Conservation (phyloP, 140 eudicot genomes). For the Oenanthe javanica region DNA sequence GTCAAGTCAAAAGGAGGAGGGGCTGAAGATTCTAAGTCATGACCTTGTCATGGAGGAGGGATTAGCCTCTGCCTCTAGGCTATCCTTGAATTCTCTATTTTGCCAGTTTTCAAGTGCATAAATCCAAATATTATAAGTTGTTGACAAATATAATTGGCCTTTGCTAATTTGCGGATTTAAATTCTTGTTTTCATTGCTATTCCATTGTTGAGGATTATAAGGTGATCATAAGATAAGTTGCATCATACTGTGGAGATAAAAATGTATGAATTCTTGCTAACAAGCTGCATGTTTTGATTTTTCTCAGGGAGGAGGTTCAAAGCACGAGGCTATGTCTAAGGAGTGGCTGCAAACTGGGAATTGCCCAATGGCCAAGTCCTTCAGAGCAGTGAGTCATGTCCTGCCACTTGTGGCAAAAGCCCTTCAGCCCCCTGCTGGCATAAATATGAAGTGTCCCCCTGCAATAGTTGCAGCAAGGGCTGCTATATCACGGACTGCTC, state of each 20-base stretch:
- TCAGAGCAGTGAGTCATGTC: slow-evolving; percentile 58
- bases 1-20: not conserved
- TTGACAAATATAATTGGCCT: not conserved
- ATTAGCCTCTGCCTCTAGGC: not conserved
- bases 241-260: not conserved
- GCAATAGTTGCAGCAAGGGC: slow-evolving; percentile 84
- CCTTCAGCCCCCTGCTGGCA: slow-evolving; percentile 65
- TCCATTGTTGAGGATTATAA: not conserved
- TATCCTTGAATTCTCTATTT: not conserved
- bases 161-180: not conserved
- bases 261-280: not conserved
- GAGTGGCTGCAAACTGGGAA: slow-evolving; percentile 72
- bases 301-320: slow-evolving; percentile 42
- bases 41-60: not conserved
- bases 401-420: slow-evolving; percentile 64
- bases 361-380: slow-evolving; percentile 89
- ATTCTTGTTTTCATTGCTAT: not conserved
- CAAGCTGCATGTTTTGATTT: not conserved
- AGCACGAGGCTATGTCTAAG: slow-evolving; percentile 54
- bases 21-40: not conserved
- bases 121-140: not conserved
- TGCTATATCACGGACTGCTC: slow-evolving; percentile 63
- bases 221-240: not conserved
- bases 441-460: slow-evolving; percentile 61
- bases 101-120: not conserved